Base-by-base conservation (phyloP, 2,329 filamentous ascomycete species). In the Aspergillus versicolor region DNA sequence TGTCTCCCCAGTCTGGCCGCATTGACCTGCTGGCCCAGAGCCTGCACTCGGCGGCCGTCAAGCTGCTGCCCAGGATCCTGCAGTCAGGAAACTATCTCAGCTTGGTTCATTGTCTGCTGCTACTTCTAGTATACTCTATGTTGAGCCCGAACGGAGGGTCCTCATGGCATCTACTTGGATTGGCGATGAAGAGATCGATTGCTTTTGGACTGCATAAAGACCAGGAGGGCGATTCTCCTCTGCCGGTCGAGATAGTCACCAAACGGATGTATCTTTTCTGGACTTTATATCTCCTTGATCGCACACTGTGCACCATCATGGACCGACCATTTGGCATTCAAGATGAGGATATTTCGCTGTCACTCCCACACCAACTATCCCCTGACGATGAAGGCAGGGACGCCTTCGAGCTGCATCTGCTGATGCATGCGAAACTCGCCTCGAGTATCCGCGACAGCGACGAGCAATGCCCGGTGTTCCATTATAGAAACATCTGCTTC, bases 111-210 rank as follows among this genome's bases (percentile, higher is more conserved):
- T 63, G 63, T 49, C 63, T 66, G 60, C 44, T 59, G n/a, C 63
- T 54, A 19, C 49, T 71, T 34, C 56, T 65, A 9, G 15, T 69
- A 9, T 65, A 69, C 44, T 67, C 69, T 5, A 59, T 64, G 41
- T 52, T 65, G 12, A 63, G 54, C 40, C 52, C 65, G 2, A 46
- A 49, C 3, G 69, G 68, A 21, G 68, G 69, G 3, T 71, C 69
- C 6, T 62, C 67, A 2, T 72, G 68, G 69, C 69, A 71, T 47
- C 49, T 71, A 19, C 41, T 70, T 15, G 68, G 68, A 12, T 48
- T 71, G n/a, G 68, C 68, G n/a, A 64, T 70, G 62, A 64, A 67
- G 24, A 67, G 65, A 44, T 67, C 62, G 24, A 65, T 72, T 38
- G 62, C 65, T 1, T 63, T 65, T 34, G 56, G 67, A 13, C 59